Conservation (phyloP, 2,329 filamentous ascomycete genomes). For the Epichloe sibirici region DNA sequence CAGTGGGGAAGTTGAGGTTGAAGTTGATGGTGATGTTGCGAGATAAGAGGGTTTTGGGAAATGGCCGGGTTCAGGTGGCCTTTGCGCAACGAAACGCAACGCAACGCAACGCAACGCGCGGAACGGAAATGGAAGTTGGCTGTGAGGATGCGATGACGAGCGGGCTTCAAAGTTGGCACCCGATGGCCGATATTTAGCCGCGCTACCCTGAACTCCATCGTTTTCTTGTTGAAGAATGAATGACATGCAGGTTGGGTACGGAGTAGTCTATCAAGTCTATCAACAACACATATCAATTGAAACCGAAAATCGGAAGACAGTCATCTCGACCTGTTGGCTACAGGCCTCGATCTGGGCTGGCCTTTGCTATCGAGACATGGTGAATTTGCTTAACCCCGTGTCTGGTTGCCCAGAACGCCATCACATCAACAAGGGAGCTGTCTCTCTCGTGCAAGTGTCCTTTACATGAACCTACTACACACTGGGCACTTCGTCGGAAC, state of each 20-base stretch:
- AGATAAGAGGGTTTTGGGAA: background rate
- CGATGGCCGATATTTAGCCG: constrained; percentile 5
- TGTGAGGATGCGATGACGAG: background rate
- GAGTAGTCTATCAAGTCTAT: too few relatives aligned
- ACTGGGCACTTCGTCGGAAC: too few relatives aligned
- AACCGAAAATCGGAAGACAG: background rate
- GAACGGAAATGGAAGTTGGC: background rate
- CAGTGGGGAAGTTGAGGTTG: background rate
- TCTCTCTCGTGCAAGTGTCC: too few relatives aligned
- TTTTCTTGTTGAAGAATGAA: too few relatives aligned
- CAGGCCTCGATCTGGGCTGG: too few relatives aligned
- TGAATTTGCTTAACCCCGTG: too few relatives aligned
- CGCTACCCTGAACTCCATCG: background rate
- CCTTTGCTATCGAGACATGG: too few relatives aligned
- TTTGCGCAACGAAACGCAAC: background rate
- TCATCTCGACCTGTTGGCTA: too few relatives aligned
- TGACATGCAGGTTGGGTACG: too few relatives aligned
- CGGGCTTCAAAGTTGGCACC: background rate
- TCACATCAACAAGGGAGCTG: too few relatives aligned
- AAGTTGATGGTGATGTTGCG: background rate
- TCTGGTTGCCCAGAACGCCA: too few relatives aligned
- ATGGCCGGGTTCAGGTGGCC: background rate
- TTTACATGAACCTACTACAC: too few relatives aligned
- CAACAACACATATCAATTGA: background rate
- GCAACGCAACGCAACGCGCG: background rate